Base-by-base conservation (phyloP, 495 filamentous ascomycete genomes). In the Aspergillus diversus region DNA sequence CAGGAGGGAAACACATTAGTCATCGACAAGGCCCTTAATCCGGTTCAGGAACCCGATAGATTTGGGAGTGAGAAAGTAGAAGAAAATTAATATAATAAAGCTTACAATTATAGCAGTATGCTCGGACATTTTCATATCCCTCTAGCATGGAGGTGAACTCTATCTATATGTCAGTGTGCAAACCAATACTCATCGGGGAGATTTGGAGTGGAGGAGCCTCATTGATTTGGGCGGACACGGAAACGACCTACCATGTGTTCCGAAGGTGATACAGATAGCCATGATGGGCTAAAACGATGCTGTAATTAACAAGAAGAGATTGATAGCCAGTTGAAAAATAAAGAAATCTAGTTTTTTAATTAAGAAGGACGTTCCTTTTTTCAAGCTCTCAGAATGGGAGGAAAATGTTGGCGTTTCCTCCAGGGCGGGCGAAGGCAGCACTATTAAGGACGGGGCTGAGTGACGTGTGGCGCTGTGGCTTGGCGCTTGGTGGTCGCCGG, bases 241-340 rank as follows among this genome's bases (percentile, higher is more conserved):
- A 63, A 56, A 55, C 17, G 62, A 46, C 72, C 69, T 68, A 84
- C 83, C 81, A 61, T 85, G 79, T 15, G 78, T 81, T 60, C 83
- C 83, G 66, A 84, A 84, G 4, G 83, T 85, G 67, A 85, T 82
- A 69, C 80, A 85, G 68, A 85, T 77, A 37, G 80, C 80, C 82
- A 85, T 84, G 60, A 50, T 67, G 62, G 50, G 57, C 46, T 15
- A 43, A 9, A 32, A 34, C 33, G 59, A 39, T 11, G 16, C 6
- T 39, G 27, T 57, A 61, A 52, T 15, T 21, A 33, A 32, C 50
- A 50, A 43, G 61, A 46, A 39, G 21, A 27, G 43, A 16, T 33
- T 15, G 46, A 21, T 33, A 46, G 6, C 6, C 16, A 17, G 7
- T 7, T 16, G 9, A 16, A 15, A n/a, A 34, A 48, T 4, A 13